These are phyloP conservation scores for Dichotomocladium elegans DNA, from an alignment of 371 early-diverging fungal species.

Conservation along the genomic window DNA sequence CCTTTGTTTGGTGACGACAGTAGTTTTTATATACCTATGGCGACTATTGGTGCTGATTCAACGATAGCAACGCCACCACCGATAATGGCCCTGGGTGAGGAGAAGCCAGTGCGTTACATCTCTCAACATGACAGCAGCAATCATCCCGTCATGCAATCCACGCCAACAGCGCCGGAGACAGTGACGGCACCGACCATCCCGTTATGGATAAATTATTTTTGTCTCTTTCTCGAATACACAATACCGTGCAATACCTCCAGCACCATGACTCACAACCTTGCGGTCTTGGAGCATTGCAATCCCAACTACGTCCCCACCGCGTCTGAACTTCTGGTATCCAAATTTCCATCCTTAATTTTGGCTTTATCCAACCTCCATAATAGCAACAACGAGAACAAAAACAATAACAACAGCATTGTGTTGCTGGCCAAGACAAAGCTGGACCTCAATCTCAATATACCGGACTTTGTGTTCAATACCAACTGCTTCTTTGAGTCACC, in stretches of 20 bases:
- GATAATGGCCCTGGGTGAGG: not conserved
- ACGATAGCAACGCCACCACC: no score
- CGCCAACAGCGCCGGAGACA: no score
- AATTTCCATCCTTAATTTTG: conserved; percentile 20
- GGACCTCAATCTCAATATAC: conserved; percentile 30
- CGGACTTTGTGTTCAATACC: conserved; percentile 36
- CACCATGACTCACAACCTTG: not conserved
- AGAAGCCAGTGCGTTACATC: no score
- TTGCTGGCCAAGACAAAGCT: conserved; percentile 19
- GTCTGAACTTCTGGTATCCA: conserved; percentile 26
- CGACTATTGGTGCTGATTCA: no score
- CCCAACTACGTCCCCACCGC: conserved; percentile 16
- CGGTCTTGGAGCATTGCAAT: not conserved
- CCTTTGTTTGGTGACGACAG: not conserved
- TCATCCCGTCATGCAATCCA: no score
- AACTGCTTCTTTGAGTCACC: conserved; percentile 48
- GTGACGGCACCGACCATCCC: no score
- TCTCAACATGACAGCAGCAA: no score
- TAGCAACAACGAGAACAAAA: conserved; percentile 11
- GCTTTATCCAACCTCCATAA: conserved; percentile 4
- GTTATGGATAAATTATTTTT: conserved; percentile 40
- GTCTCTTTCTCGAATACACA: conserved; percentile 34
- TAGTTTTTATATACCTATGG: not conserved
- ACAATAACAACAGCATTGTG: not conserved
- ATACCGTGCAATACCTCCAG: conserved; percentile 25